Conservation (phyloP, 441 rosid genomes). For the Erodium chrysanthum region DNA sequence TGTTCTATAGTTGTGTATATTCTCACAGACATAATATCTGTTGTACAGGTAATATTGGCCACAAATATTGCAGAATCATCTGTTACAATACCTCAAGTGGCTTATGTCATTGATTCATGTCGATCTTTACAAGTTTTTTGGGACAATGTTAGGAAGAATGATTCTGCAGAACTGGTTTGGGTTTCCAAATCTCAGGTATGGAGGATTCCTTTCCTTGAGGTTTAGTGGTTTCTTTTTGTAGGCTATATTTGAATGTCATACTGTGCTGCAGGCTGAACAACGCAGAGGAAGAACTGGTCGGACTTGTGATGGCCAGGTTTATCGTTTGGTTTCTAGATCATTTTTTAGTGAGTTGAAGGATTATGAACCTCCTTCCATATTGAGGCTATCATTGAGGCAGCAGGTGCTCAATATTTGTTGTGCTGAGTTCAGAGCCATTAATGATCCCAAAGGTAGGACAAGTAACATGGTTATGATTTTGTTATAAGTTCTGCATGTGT, state of each 20-base stretch:
- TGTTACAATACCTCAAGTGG: conserved; percentile 89
- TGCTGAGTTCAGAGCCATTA: conserved; percentile 69
- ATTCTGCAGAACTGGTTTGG: conserved; percentile 74
- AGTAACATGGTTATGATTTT: conserved; percentile 11
- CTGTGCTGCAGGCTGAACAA: conserved; percentile 67
- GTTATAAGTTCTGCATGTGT: not conserved
- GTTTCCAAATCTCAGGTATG: conserved; percentile 88
- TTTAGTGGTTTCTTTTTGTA: conserved; percentile 9
- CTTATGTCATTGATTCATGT: conserved; percentile 85
- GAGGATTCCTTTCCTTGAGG: conserved; percentile 9
- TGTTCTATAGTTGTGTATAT: conserved; percentile 3
- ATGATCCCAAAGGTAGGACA: conserved; percentile 70
- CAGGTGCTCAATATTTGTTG: conserved; percentile 81
- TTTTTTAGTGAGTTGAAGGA: conserved; percentile 61
- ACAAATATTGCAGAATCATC: conserved; percentile 97
- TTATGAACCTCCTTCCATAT: conserved; percentile 60
- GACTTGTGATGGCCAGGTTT: conserved; percentile 89
- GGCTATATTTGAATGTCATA: conserved; percentile 16
- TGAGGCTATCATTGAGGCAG: conserved; percentile 66
- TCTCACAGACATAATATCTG: conserved; percentile 11
- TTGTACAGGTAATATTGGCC: conserved; percentile 73
- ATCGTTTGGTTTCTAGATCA: conserved; percentile 75
- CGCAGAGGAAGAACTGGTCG: conserved; percentile 93
- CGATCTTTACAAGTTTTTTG: conserved; percentile 87
- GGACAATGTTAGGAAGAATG: conserved; percentile 49